Conservation (phyloP, 768 basidiomycete genomes). For the Piloderma croceum region DNA sequence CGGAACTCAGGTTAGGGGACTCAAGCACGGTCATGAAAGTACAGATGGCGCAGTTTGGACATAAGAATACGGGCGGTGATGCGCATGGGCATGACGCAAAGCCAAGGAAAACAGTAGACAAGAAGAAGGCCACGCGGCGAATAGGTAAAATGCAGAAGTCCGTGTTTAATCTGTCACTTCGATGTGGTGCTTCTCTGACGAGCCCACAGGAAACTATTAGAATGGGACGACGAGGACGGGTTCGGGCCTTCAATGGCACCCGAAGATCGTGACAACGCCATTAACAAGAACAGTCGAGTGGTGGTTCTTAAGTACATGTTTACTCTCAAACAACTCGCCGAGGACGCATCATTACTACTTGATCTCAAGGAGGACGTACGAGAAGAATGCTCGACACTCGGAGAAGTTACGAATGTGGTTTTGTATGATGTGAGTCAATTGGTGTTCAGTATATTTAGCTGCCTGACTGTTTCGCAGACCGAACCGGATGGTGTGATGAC, state of each 20-base stretch:
- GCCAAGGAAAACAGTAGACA: slow-evolving; percentile 62
- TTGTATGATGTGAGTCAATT: slow-evolving; percentile 79
- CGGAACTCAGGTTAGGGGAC: slow-evolving; percentile 82
- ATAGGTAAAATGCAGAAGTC: slow-evolving; percentile 89
- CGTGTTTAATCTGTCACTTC: slow-evolving; percentile 16
- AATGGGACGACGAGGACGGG: slow-evolving; percentile 94
- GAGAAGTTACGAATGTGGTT: slow-evolving; percentile 93
- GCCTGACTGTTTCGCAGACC: slow-evolving; percentile 44
- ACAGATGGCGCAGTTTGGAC: slow-evolving; percentile 68
- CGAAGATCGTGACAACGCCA: slow-evolving; percentile 41
- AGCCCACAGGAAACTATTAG: slow-evolving; percentile 68
- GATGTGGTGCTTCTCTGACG: neutral
- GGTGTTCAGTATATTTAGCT: neutral
- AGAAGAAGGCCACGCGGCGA: slow-evolving; percentile 67
- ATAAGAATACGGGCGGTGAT: slow-evolving; percentile 49
- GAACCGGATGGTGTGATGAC: slow-evolving; percentile 94
- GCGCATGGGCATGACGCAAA: slow-evolving; percentile 36
- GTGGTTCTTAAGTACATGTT: slow-evolving; percentile 98
- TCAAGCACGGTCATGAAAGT: slow-evolving; percentile 68
- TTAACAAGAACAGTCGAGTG: slow-evolving; percentile 62
- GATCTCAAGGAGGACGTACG: slow-evolving; percentile 96
- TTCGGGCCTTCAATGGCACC: slow-evolving; percentile 68
- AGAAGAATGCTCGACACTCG: slow-evolving; percentile 84
- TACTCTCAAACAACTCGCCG: slow-evolving; percentile 74
- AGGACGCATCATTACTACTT: slow-evolving; percentile 78